Evolutionary conservation across 2,329 filamentous ascomycete genomes (phyloP).

Genomic region (Fusarium sp.): DNA sequence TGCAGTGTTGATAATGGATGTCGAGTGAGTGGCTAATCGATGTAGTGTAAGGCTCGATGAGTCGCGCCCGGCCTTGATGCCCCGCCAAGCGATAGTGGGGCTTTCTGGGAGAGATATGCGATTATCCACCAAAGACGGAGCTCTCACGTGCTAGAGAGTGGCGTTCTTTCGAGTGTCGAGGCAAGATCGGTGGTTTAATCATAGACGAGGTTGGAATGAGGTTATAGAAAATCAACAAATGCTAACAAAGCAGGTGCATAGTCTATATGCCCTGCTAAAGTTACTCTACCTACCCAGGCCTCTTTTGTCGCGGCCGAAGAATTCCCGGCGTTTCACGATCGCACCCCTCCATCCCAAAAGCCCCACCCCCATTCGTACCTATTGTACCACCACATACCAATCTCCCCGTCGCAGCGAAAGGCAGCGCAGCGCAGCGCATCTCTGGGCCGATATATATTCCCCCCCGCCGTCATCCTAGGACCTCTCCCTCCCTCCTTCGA

Average conservation of each 20-base stretch:
- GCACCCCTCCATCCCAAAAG: slow-evolving; percentile 46
- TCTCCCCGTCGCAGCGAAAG: slow-evolving; percentile 31
- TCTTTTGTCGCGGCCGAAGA: slow-evolving; percentile 39
- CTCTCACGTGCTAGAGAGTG: slow-evolving; percentile 27
- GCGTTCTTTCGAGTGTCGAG: background rate
- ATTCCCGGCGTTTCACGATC: slow-evolving; percentile 47
- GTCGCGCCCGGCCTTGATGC: slow-evolving; percentile 45
- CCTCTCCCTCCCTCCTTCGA: slow-evolving; percentile 36
- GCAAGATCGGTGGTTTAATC: background rate
- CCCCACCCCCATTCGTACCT: slow-evolving; percentile 44
- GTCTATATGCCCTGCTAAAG: slow-evolving; percentile 6
- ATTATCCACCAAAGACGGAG: slow-evolving; percentile 43
- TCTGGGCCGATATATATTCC: slow-evolving; percentile 40
- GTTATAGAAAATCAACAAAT: background rate
- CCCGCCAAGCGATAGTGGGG: slow-evolving; percentile 45
- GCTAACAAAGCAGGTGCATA: background rate
- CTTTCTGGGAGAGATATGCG: slow-evolving; percentile 43
- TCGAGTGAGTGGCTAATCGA: slow-evolving; percentile 23
- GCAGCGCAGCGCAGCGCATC: slow-evolving; percentile 33
- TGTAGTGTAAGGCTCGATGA: slow-evolving; percentile 43
- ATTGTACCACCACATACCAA: slow-evolving; percentile 39
- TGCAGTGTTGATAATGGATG: slow-evolving; percentile 29
- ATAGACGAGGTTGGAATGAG: background rate
- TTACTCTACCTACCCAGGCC: background rate
- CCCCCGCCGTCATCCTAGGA: slow-evolving; percentile 23